Evolutionary conservation across 306 rosid genomes (phyloP).

Genomic region (Quercus agrifolia): DNA sequence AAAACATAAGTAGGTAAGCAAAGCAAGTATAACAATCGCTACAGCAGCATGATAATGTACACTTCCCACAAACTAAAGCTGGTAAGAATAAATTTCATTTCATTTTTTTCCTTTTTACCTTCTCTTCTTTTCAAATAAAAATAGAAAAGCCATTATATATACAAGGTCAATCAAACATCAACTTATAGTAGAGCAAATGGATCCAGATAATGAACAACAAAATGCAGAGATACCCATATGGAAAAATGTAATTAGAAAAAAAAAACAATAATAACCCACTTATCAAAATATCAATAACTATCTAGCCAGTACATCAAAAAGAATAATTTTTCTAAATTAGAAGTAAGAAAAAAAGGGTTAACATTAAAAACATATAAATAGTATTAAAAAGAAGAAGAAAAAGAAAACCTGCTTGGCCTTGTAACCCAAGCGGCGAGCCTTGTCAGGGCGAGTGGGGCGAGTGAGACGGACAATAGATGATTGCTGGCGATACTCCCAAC

Average conservation of each 20-base stretch:
- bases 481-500: slow-evolving; percentile 37
- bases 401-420: slow-evolving; percentile 34
- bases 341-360: no score
- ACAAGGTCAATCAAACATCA: neutral
- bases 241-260: no score
- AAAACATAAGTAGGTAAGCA: neutral
- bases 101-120: neutral
- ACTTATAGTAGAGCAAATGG: no score
- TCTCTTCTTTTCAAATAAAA: neutral
- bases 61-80: neutral
- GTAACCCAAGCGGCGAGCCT: slow-evolving; percentile 37
- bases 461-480: slow-evolving; percentile 36
- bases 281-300: no score
- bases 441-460: slow-evolving; percentile 30
- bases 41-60: neutral
- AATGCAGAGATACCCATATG: no score
- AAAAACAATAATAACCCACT: no score
- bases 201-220: no score
- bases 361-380: no score
- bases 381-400: no score
- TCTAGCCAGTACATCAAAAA: no score
- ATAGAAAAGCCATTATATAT: neutral
- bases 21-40: neutral
- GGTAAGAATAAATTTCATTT: neutral
- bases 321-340: no score